Conservation (phyloP, 2,329 filamentous ascomycete species). For the Penicillium sp. region DNA sequence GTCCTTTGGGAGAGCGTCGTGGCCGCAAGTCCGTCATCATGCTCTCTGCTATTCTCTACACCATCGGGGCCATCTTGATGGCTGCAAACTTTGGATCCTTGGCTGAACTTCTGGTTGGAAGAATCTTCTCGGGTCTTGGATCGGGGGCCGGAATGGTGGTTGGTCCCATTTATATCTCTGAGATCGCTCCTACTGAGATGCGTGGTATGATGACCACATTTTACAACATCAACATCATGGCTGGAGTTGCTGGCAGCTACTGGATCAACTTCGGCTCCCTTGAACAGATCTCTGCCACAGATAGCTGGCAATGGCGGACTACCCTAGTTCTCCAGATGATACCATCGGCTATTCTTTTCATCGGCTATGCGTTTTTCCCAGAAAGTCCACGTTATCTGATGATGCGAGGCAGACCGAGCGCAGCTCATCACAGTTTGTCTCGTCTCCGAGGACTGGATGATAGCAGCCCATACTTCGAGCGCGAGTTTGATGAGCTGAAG, state of each 20-base stretch:
- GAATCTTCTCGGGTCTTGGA: constrained; percentile 20
- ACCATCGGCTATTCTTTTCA: constrained; percentile 20
- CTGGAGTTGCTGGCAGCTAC: constrained; percentile 21
- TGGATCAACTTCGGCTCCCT: constrained; percentile 25
- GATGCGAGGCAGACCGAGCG: constrained; percentile 26
- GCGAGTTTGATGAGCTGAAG: constrained; percentile 17
- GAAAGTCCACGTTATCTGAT: constrained; percentile 29
- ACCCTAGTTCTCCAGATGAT: constrained; percentile 21
- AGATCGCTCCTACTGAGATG: constrained; percentile 71
- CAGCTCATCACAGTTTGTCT: constrained; percentile 20
- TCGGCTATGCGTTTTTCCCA: constrained; percentile 25
- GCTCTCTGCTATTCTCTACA: constrained; percentile 16
- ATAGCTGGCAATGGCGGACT: constrained; percentile 24
- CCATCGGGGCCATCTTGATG: constrained; percentile 23
- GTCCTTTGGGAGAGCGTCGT: constrained; percentile 19
- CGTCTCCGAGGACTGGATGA: constrained; percentile 19
- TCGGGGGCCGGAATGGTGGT: constrained; percentile 20
- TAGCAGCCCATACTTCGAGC: constrained; percentile 11
- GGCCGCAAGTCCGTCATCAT: constrained; percentile 21
- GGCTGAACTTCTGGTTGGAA: constrained; percentile 16
- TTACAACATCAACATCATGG: constrained; percentile 25
- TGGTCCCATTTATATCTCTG: constrained; percentile 85
- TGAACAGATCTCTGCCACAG: constrained; percentile 8
- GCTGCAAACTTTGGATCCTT: constrained; percentile 21
- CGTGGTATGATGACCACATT: constrained; percentile 52